These are phyloP conservation scores for Sporothrix euskadiensis DNA, from an alignment of 2,329 filamentous ascomycete genomes.

Conservation along the genomic window DNA sequence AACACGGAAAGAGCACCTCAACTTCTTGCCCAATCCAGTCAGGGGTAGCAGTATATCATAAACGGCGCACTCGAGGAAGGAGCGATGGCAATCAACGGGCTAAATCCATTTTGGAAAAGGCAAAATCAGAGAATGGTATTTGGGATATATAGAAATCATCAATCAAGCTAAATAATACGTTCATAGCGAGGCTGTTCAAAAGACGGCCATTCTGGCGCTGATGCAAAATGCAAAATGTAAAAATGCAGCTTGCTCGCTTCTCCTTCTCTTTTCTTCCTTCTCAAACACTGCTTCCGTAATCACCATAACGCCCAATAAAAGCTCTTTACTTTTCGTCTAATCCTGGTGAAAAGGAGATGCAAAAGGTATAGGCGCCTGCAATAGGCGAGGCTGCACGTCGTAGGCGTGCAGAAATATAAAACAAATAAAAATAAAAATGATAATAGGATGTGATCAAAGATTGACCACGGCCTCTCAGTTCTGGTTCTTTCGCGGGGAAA, in stretches of 20 bases:
- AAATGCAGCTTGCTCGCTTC: not conserved
- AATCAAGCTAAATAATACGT: not conserved
- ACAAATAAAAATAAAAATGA: not conserved
- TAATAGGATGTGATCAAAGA: not conserved
- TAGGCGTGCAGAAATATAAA: not conserved
- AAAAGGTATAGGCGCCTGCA: not conserved
- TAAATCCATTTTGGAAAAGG: not conserved
- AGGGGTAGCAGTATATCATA: not conserved
- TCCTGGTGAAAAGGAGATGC: not conserved
- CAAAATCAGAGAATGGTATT: not conserved
- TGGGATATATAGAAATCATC: conserved; percentile 19
- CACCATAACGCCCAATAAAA: not conserved
- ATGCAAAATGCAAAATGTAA: not conserved
- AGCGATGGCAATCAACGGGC: not conserved
- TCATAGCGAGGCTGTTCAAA: not conserved
- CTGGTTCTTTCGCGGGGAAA: not conserved
- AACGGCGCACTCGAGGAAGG: not conserved
- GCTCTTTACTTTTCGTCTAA: conserved; percentile 15
- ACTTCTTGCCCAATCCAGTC: not conserved
- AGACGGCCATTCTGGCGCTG: not conserved
- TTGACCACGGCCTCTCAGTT: not conserved
- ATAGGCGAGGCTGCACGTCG: not conserved
- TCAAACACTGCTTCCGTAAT: not conserved
- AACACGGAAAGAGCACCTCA: conserved; percentile 10
- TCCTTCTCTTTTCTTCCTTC: not conserved